A percentile compares a stretch with the other conserved stretches of the same genome.
Evolutionary conservation across 2,329 filamentous ascomycete genomes (phyloP).

Genomic region (Xylariaceae sp.): DNA sequence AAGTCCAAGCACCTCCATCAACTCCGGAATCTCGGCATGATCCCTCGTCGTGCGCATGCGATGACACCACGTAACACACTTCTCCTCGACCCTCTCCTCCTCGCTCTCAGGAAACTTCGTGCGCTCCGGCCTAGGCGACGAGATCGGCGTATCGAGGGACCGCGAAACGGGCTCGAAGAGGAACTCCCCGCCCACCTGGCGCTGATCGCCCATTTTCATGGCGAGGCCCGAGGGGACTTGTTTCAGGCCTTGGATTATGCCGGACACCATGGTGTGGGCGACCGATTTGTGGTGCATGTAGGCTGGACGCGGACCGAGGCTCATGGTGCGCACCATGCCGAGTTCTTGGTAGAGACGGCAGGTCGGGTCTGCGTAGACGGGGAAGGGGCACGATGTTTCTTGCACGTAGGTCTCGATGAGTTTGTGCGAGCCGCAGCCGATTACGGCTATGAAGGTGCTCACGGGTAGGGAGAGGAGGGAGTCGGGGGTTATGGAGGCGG

Average conservation of each 20-base stretch:
- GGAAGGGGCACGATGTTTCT: constrained; percentile 61
- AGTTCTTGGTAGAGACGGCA: constrained; percentile 60
- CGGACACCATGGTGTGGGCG: constrained; percentile 44
- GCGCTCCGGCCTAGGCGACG: constrained; percentile 34
- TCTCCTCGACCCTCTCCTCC: constrained; percentile 39
- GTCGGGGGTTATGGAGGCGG: constrained; percentile 50
- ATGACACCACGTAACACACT: constrained; percentile 71
- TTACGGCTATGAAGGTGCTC: constrained; percentile 59
- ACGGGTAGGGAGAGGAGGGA: constrained; percentile 46
- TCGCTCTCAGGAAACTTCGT: constrained; percentile 3
- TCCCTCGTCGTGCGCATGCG: constrained; percentile 75
- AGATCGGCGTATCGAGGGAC: constrained; percentile 40
- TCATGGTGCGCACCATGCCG: constrained; percentile 62
- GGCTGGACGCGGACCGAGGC: constrained; percentile 53
- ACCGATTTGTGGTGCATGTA: constrained; percentile 56
- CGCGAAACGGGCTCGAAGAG: constrained; percentile 56
- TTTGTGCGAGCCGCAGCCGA: constrained; percentile 66
- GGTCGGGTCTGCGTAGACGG: constrained; percentile 72
- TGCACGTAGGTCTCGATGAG: constrained; percentile 63
- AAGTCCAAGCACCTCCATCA: constrained; percentile 59
- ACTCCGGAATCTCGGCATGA: constrained; percentile 64
- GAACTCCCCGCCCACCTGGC: constrained; percentile 72
- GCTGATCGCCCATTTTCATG: constrained; percentile 58
- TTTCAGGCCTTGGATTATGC: constrained; percentile 56
- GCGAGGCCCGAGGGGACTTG: constrained; percentile 53